Evolutionary conservation across 2,329 filamentous ascomycete genomes (phyloP).

Genomic region (Colletotrichum gloeosporioides): DNA sequence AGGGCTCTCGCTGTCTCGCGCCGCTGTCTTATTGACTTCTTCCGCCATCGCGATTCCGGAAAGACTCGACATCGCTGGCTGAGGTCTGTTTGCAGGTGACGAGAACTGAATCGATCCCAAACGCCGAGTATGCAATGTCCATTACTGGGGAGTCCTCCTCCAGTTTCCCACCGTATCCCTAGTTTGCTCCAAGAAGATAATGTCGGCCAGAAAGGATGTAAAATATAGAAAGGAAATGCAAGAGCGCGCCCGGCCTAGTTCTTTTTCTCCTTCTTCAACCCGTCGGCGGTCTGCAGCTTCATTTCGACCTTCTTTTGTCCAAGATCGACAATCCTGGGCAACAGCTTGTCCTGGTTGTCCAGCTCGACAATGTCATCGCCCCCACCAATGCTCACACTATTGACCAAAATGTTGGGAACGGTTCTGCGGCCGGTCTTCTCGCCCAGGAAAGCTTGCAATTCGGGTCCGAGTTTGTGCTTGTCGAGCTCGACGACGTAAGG

Average conservation of each 20-base stretch:
- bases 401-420: constrained; percentile 90
- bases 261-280: not conserved
- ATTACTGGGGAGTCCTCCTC: not conserved
- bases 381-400: constrained; percentile 88
- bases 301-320: constrained; percentile 70
- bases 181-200: not conserved
- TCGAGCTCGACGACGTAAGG: constrained; percentile 94
- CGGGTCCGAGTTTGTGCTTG: constrained; percentile 73
- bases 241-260: not conserved
- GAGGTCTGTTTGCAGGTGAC: not conserved
- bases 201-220: not conserved
- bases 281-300: constrained; percentile 47
- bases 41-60: not conserved
- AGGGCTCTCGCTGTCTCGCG: not conserved
- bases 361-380: constrained; percentile 83
- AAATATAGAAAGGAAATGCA: not conserved
- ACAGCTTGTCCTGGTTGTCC: constrained; percentile 69
- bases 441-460: constrained; percentile 74
- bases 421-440: constrained; percentile 81
- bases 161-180: constrained; percentile 6
- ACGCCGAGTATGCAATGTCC: constrained; percentile 21
- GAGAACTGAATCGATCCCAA: constrained; percentile 7
- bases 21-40: not conserved
- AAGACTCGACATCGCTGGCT: not conserved
- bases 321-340: constrained; percentile 74